These are phyloP conservation scores for Coemansia sp. DNA, from an alignment of 192 early-diverging fungal species.

Conservation along the genomic window DNA sequence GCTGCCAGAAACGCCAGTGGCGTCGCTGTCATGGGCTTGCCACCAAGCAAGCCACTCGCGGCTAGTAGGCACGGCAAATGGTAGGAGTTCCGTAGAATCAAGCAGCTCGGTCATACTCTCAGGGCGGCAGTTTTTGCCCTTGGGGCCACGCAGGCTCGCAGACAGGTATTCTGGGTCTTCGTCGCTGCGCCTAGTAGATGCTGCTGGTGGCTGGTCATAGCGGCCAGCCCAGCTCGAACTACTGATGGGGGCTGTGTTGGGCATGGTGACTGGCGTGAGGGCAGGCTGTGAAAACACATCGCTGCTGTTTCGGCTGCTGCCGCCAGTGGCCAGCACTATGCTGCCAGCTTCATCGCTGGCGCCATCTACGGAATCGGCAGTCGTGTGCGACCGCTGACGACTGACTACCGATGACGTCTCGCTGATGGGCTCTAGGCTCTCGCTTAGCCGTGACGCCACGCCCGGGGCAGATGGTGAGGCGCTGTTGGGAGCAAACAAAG, in stretches of 20 bases:
- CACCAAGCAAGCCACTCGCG: conserved; percentile 54
- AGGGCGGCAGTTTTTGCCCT: conserved; percentile 48
- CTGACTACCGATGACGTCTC: conserved; percentile 36
- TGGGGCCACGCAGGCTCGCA: conserved; percentile 47
- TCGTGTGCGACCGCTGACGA: conserved; percentile 41
- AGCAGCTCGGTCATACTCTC: conserved; percentile 56
- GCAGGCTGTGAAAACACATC: conserved; percentile 12
- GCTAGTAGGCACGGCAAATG: conserved; percentile 64
- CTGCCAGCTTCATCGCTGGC: background rate
- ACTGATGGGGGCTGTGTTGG: conserved; percentile 19
- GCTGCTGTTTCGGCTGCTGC: conserved; percentile 21
- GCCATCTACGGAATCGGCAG: conserved; percentile 26
- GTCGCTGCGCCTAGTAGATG: conserved; percentile 11
- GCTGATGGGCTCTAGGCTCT: conserved; percentile 51
- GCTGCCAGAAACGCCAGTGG: background rate
- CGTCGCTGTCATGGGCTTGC: conserved; percentile 10
- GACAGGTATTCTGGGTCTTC: conserved; percentile 11
- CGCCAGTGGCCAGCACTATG: background rate
- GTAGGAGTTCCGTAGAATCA: conserved; percentile 56
- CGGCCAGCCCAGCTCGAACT: conserved; percentile 7
- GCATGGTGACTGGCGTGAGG: background rate
- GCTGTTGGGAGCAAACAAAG: conserved; percentile 20
- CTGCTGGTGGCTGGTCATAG: background rate
- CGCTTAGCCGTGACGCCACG: conserved; percentile 35
- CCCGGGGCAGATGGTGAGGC: background rate